Percentiles rank a stretch among this genome's conserved stretches.
Evolutionary conservation across 169 alveolate genomes (phyloP).

Genomic region (Plasmodium falciparum): DNA sequence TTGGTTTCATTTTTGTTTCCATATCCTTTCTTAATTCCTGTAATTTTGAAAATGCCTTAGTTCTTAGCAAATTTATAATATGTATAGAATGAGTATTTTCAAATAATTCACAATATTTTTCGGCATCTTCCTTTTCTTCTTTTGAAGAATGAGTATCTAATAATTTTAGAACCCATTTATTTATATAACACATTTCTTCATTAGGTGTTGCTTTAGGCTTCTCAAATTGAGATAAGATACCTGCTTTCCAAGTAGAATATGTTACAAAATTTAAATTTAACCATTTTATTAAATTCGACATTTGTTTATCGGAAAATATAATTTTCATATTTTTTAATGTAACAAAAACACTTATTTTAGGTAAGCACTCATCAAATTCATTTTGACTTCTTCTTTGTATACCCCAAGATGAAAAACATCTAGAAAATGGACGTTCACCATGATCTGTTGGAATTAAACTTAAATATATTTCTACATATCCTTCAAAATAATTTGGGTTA

Average conservation of each 20-base stretch:
- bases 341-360: constrained; percentile 61
- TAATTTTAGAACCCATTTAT: constrained; percentile 68
- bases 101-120: constrained; percentile 55
- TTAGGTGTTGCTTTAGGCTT: constrained; percentile 47
- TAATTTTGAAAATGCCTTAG: constrained; percentile 69
- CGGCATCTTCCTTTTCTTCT: constrained; percentile 70
- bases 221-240: constrained; percentile 72
- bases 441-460: constrained; percentile 77
- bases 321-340: constrained; percentile 73
- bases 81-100: constrained; percentile 69
- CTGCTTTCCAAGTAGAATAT: constrained; percentile 56
- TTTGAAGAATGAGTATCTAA: constrained; percentile 56
- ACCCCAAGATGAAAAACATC: constrained; percentile 78
- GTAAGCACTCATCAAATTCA: constrained; percentile 75
- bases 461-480: constrained; percentile 72
- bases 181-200: constrained; percentile 72
- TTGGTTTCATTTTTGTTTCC: constrained; percentile 17
- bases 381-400: constrained; percentile 65
- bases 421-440: constrained; percentile 73
- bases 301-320: constrained; percentile 71
- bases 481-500: constrained; percentile 68
- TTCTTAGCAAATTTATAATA: constrained; percentile 65
- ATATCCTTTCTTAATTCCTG: constrained; percentile 69
- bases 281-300: constrained; percentile 66
- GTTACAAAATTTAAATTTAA: constrained; percentile 44